Evolutionary conservation across 2,329 filamentous ascomycete genomes (phyloP).

Genomic region (Arthrocladium fulminans): DNA sequence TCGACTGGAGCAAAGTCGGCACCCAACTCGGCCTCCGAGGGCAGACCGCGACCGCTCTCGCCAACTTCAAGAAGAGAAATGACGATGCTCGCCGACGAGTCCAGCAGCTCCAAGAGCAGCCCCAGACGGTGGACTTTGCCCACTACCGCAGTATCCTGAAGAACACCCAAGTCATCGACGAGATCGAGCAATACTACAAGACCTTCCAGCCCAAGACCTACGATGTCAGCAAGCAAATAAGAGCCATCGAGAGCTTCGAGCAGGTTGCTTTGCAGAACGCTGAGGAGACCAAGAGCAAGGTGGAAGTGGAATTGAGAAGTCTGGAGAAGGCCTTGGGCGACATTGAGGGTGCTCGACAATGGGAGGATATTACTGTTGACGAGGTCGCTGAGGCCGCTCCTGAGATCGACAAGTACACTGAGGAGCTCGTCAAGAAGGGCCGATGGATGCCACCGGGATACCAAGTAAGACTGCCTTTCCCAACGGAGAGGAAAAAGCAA

Average conservation of each 20-base stretch:
- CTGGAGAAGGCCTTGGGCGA: slow-evolving; percentile 92
- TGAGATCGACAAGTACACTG: slow-evolving; percentile 94
- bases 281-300: slow-evolving; percentile 90
- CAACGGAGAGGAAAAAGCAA: background rate
- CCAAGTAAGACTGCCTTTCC: slow-evolving; percentile 60
- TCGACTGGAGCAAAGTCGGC: slow-evolving; percentile 96
- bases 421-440: slow-evolving; percentile 90
- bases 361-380: slow-evolving; percentile 95
- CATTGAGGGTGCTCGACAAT: slow-evolving; percentile 90
- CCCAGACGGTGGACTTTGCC: slow-evolving; percentile 82
- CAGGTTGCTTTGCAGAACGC: slow-evolving; percentile 94
- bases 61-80: slow-evolving; percentile 99
- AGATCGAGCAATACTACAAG: slow-evolving; percentile 94
- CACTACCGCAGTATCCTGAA: slow-evolving; percentile 88
- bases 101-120: slow-evolving; percentile 69
- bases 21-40: slow-evolving; percentile 92
- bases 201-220: slow-evolving; percentile 88
- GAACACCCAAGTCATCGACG: slow-evolving; percentile 90
- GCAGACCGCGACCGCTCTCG: slow-evolving; percentile 81
- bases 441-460: slow-evolving; percentile 98
- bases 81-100: slow-evolving; percentile 96
- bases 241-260: slow-evolving; percentile 97
- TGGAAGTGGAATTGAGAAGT: slow-evolving; percentile 89
- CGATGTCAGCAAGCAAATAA: slow-evolving; percentile 87
- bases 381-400: slow-evolving; percentile 89